These are phyloP conservation scores for Nissolia schottii DNA, from an alignment of 306 rosid genomes.

Conservation along the genomic window DNA sequence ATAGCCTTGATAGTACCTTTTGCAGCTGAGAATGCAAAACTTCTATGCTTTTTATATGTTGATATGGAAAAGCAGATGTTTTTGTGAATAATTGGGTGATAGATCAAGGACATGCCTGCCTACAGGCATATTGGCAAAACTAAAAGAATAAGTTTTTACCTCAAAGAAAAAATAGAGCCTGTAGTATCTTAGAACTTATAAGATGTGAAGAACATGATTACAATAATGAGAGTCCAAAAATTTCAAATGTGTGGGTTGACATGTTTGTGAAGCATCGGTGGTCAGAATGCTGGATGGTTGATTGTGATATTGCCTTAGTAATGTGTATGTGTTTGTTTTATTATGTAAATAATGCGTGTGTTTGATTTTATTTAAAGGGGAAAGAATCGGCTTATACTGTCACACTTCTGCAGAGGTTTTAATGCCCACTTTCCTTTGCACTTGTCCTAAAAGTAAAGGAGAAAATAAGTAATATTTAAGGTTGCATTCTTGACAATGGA, in stretches of 20 bases:
- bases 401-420: background rate
- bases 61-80: background rate
- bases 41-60: background rate
- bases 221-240: background rate
- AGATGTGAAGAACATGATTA: background rate
- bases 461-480: background rate
- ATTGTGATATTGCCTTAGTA: background rate
- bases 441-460: background rate
- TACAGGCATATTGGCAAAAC: background rate
- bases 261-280: slow-evolving; percentile 5
- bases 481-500: no score
- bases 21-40: background rate
- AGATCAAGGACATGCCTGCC: background rate
- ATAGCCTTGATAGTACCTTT: background rate
- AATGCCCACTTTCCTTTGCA: background rate
- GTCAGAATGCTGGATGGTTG: background rate
- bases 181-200: background rate
- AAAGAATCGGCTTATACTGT: background rate
- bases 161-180: background rate
- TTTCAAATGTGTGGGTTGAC: slow-evolving; percentile 2
- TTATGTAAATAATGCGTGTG: background rate
- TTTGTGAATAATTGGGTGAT: background rate
- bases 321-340: background rate
- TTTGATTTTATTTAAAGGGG: background rate
- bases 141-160: background rate